Evolutionary conservation across 2,329 filamentous ascomycete genomes (phyloP).

Genomic region (Calonectria montana): DNA sequence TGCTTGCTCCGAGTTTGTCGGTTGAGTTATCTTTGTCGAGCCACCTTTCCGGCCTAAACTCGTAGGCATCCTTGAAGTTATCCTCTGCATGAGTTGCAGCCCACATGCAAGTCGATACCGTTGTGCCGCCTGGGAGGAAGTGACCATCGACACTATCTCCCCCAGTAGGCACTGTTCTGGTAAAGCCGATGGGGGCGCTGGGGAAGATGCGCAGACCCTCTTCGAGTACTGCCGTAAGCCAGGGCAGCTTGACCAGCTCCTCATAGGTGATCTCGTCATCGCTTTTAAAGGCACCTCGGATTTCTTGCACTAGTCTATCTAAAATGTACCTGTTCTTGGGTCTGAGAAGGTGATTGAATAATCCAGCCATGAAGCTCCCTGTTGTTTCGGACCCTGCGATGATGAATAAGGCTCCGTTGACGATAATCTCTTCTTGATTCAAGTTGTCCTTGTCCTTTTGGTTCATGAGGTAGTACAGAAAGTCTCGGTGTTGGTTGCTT

Average conservation of each 20-base stretch:
- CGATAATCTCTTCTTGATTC: constrained; percentile 47
- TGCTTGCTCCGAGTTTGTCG: constrained; percentile 56
- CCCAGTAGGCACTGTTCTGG: constrained; percentile 46
- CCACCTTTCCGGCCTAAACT: constrained; percentile 62
- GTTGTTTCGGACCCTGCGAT: constrained; percentile 50
- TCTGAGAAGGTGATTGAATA: constrained; percentile 45
- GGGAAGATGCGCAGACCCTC: constrained; percentile 57
- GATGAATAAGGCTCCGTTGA: constrained; percentile 47
- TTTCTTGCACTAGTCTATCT: constrained; percentile 50
- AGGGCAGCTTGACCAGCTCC: constrained; percentile 49
- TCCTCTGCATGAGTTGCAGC: constrained; percentile 53
- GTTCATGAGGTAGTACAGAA: constrained; percentile 51
- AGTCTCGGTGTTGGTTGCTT: constrained; percentile 42
- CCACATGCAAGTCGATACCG: constrained; percentile 43
- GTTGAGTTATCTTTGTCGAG: constrained; percentile 52
- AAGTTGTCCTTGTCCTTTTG: constrained; percentile 49
- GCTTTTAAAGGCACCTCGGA: constrained; percentile 37
- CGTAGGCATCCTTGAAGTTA: constrained; percentile 57
- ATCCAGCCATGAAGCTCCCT: constrained; percentile 44
- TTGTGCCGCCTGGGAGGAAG: constrained; percentile 14
- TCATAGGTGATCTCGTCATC: constrained; percentile 50
- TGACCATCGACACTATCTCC: constrained; percentile 30
- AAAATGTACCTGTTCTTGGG: constrained; percentile 44
- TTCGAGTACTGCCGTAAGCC: constrained; percentile 54
- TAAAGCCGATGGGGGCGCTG: constrained; percentile 39